phyloP scores from a whole-genome alignment of 2,329 filamentous ascomycete species.

The Sphaceloma murrayae region DNA sequence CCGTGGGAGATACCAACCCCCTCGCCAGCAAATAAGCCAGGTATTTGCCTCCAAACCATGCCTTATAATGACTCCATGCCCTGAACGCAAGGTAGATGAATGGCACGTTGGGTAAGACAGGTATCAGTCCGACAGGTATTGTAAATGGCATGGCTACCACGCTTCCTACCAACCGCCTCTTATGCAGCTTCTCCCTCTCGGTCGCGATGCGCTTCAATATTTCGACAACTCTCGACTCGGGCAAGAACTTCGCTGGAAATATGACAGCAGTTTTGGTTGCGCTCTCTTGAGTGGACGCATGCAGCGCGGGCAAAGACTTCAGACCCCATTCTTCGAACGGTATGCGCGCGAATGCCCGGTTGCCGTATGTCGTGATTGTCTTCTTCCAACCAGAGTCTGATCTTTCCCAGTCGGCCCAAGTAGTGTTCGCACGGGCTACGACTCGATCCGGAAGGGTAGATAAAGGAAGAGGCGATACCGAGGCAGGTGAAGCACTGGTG shows the following conservation, averaged over 20 bases:
- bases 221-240: conserved; percentile 48
- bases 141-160: conserved; percentile 73
- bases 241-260: conserved; percentile 64
- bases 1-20: conserved; percentile 55
- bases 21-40: conserved; percentile 71
- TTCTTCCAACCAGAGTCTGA: conserved; percentile 68
- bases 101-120: conserved; percentile 63
- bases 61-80: conserved; percentile 85
- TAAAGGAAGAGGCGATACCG: conserved; percentile 38
- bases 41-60: conserved; percentile 73
- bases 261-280: conserved; percentile 51
- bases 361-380: conserved; percentile 75
- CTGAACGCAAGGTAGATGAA: conserved; percentile 94
- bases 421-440: conserved; percentile 59
- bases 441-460: conserved; percentile 55
- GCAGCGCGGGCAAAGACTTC: conserved; percentile 83
- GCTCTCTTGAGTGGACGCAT: conserved; percentile 48
- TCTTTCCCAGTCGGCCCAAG: conserved; percentile 82
- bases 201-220: conserved; percentile 64
- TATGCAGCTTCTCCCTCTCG: conserved; percentile 71
- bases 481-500: conserved; percentile 32
- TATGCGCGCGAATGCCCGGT: conserved; percentile 73
- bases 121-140: conserved; percentile 42
- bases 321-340: conserved; percentile 97
- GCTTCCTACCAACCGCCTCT: conserved; percentile 68